phyloP scores from a whole-genome alignment of 2,329 filamentous ascomycete species.

The Gaeumannomyces sp. region DNA sequence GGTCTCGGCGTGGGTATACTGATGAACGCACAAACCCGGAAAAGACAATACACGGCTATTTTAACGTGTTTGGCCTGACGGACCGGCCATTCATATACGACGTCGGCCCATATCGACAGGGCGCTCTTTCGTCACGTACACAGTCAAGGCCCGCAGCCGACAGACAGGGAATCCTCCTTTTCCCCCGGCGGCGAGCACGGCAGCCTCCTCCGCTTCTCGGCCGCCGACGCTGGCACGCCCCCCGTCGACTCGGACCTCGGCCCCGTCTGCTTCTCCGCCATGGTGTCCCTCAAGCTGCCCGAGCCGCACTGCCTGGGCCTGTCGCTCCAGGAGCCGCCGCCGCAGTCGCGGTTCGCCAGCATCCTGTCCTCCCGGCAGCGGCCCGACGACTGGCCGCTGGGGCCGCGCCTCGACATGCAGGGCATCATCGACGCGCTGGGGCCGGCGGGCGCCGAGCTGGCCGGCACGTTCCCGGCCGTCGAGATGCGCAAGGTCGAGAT shows the following conservation, averaged over 20 bases:
- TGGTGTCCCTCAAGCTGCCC: constrained; percentile 46
- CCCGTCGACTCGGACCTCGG: constrained; percentile 25
- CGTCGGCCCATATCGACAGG: constrained; percentile 37
- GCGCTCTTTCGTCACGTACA: constrained; percentile 41
- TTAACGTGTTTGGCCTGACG: constrained; percentile 38
- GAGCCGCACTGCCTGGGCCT: constrained; percentile 28
- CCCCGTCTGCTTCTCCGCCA: constrained; percentile 41
- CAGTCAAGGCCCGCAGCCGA: constrained; percentile 43
- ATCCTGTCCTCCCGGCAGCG: constrained; percentile 30
- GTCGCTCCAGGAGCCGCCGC: constrained; percentile 32
- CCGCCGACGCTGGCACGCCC: constrained; percentile 27
- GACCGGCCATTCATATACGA: constrained; percentile 50
- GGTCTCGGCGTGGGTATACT: constrained; percentile 6
- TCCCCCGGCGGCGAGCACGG: constrained; percentile 29
- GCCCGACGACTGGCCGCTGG: constrained; percentile 36
- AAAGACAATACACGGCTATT: constrained; percentile 51
- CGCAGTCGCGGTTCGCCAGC: constrained; percentile 35
- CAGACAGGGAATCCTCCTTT: constrained; percentile 4
- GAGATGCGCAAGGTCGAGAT: constrained; percentile 53
- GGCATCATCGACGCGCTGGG: constrained; percentile 30
- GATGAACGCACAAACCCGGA: constrained; percentile 12
- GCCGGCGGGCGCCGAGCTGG: constrained; percentile 20
- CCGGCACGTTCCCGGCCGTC: constrained; percentile 41
- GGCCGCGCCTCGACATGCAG: constrained; percentile 41
- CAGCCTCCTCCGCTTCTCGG: constrained; percentile 29